A percentile compares a stretch with the other conserved stretches of the same genome.
phyloP scores from a whole-genome alignment of 148 eudicot species.

The Cornus florida region DNA sequence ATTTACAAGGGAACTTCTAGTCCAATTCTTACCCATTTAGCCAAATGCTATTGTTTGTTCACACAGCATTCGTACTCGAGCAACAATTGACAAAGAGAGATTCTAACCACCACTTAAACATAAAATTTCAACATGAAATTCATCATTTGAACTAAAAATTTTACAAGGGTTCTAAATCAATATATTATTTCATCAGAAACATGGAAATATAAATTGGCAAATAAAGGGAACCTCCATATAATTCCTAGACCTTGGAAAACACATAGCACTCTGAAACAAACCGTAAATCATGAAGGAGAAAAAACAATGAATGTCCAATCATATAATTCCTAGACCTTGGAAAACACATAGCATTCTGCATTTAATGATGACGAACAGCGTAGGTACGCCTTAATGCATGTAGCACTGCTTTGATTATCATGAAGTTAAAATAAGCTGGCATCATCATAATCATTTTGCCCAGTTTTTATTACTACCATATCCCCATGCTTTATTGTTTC shows the following conservation, averaged over 20 bases:
- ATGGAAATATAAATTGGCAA: not conserved
- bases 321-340: too few relatives aligned
- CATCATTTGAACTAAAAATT: not conserved
- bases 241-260: not conserved
- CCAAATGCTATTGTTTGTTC: not conserved
- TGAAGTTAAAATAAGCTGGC: not conserved
- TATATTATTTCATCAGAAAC: not conserved
- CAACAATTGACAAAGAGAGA: not conserved
- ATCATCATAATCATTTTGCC: not conserved
- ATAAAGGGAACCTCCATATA: not conserved
- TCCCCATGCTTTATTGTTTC: too few relatives aligned
- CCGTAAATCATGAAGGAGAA: not conserved
- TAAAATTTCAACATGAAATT: not conserved
- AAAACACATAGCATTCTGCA: too few relatives aligned
- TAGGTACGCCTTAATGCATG: constrained; percentile 45
- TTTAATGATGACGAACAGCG: constrained; percentile 95
- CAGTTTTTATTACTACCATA: not conserved
- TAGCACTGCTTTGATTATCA: not conserved
- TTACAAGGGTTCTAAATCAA: not conserved
- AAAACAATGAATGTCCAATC: not conserved
- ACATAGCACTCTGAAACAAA: too few relatives aligned
- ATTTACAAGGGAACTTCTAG: not conserved
- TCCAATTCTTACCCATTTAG: not conserved
- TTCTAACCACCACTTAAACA: not conserved
- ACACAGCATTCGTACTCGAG: not conserved